phyloP scores from a whole-genome alignment of 495 filamentous ascomycete species.

The Platismatia glauca region DNA sequence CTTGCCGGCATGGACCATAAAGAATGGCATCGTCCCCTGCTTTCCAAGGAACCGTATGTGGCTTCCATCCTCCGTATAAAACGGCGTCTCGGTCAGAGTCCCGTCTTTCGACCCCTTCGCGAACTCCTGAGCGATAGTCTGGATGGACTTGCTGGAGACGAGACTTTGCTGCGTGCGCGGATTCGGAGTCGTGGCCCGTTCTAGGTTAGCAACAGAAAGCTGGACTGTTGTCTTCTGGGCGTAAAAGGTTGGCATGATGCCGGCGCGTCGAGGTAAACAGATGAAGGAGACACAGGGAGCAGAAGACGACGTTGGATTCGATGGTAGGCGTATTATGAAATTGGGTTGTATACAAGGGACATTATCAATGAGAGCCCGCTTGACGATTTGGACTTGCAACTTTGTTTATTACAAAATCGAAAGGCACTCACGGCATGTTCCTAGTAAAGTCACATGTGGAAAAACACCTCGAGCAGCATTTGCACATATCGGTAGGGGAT shows the following conservation, averaged over 20 bases:
- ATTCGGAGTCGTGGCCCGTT: conserved; percentile 11
- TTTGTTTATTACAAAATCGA: not conserved
- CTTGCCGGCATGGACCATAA: conserved; percentile 26
- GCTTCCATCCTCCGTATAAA: conserved; percentile 7
- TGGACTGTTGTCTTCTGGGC: conserved; percentile 16
- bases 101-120: not conserved
- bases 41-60: conserved; percentile 25
- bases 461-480: not conserved
- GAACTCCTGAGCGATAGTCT: conserved; percentile 2
- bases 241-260: conserved; percentile 27
- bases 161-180: not conserved
- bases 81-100: conserved; percentile 11
- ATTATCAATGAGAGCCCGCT: not conserved
- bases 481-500: not conserved
- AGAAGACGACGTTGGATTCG: not conserved
- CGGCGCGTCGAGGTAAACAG: not conserved
- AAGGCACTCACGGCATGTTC: not conserved
- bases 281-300: not conserved
- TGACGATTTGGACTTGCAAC: not conserved
- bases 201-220: conserved; percentile 24
- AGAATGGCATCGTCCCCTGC: conserved; percentile 26
- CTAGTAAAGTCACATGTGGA: not conserved
- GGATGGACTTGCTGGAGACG: not conserved
- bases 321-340: not conserved
- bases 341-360: not conserved